Base-by-base conservation (phyloP, 2,329 filamentous ascomycete genomes). In the Scedosporium minutisporum region DNA sequence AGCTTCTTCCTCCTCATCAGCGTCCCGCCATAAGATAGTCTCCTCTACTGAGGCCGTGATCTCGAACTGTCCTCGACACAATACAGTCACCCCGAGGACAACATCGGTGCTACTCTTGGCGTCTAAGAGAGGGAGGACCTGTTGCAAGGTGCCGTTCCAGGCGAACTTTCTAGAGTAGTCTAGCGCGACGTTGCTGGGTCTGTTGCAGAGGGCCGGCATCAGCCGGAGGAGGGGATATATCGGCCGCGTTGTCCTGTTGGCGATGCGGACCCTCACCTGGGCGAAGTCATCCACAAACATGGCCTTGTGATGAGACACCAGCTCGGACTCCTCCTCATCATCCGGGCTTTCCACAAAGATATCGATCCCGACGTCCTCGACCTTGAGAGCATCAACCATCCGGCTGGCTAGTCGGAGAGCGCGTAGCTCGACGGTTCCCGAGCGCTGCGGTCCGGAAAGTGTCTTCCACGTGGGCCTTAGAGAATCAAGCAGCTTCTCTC, bases 81-180 rank as follows among this genome's bases (percentile, higher is more conserved):
- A 82, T 38, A 88, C 83, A 51, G 90, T 90, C 53, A 93, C 80
- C 4, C 89, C 89, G 3, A 96, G 74, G 1, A 81, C 79, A 23
- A 90, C 78, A 64, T 87, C 82, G 0, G 80, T 78, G n/a, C 75
- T 82, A 55, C 82, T 78, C 4, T 84, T 82, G 0, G 86, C 83
- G 5, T 75, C 73, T 1, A 96, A 71, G 6, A 83, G 70, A 0
- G 88, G 86, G 0, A 96, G 76, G 1, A 84, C 80, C 69, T 87
- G 87, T 75, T 97, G 93, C 63, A 96, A 75, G 33, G 89, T 87
- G 1, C 93, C 93, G 66, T 91, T 93, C 87, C 91, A 95, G 1
- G 87, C 87, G 62, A 96, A 82, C 66, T 91, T 90, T 69, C 90
- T 87, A 51, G 89, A 89, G 63, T 93, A 84, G 71, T 96, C 93